phyloP scores from a whole-genome alignment of 805 yeast genomes.

The Ogataea neopini region DNA sequence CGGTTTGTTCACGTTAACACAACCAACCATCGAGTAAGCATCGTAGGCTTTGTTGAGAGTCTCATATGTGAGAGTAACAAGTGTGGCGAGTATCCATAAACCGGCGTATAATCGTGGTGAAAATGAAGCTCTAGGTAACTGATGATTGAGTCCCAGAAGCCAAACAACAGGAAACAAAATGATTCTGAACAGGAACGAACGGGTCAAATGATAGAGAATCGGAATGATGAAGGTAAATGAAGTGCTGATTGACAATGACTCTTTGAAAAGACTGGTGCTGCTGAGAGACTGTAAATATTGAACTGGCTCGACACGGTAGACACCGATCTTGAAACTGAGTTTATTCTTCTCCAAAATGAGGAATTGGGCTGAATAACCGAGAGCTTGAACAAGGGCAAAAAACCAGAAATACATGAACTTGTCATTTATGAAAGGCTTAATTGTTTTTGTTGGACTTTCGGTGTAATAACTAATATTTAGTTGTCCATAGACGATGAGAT shows the following conservation, averaged over 20 bases:
- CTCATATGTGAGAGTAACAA: constrained; percentile 52
- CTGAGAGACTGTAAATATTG: constrained; percentile 25
- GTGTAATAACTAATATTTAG: constrained; percentile 29
- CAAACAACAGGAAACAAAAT: constrained; percentile 34
- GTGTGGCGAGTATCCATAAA: constrained; percentile 36
- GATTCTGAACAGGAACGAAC: constrained; percentile 44
- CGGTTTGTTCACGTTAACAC: constrained; percentile 65
- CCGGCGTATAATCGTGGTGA: constrained; percentile 34
- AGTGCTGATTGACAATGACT: constrained; percentile 37
- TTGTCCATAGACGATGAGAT: constrained; percentile 25
- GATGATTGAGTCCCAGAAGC: constrained; percentile 39
- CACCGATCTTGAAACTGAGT: constrained; percentile 47
- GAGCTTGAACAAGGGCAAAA: constrained; percentile 41
- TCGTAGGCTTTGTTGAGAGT: constrained; percentile 55
- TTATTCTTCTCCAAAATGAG: constrained; percentile 55
- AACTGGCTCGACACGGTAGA: constrained; percentile 43
- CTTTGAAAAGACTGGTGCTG: constrained; percentile 37
- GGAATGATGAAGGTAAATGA: constrained; percentile 38
- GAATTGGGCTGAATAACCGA: constrained; percentile 52
- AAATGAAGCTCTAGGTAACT: constrained; percentile 41
- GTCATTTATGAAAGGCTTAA: constrained; percentile 44
- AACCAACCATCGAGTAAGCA: constrained; percentile 71
- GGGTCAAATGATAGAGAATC: constrained; percentile 40
- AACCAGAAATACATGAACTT: constrained; percentile 52
- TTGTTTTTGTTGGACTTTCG: constrained; percentile 39